Percentiles rank a stretch among this genome's conserved stretches.
Conservation (phyloP, 768 basidiomycete genomes). For the Hygrocybe punicea region DNA sequence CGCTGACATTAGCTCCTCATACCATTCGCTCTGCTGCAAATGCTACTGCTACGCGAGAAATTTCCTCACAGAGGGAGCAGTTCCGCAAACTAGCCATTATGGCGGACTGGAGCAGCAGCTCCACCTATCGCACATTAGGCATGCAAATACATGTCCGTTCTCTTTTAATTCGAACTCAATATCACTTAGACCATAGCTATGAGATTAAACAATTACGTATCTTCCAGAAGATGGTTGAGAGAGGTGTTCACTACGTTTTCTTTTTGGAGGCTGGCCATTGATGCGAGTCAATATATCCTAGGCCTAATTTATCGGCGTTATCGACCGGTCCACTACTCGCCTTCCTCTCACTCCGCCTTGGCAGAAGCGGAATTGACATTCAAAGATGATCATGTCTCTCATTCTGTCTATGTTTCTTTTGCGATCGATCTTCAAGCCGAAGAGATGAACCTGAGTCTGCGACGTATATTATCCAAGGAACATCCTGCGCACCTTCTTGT, state of each 20-base stretch:
- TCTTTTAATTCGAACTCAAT: background rate
- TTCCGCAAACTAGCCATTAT: slow-evolving; percentile 83
- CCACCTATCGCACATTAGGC: slow-evolving; percentile 88
- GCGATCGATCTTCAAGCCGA: slow-evolving; percentile 43
- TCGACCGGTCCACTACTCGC: slow-evolving; percentile 92
- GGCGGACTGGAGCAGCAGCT: slow-evolving; percentile 77
- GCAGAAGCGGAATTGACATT: slow-evolving; percentile 94
- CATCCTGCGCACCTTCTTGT: slow-evolving; percentile 59
- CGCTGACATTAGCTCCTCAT: slow-evolving; percentile 51
- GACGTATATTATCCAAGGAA: slow-evolving; percentile 29
- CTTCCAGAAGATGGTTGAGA: slow-evolving; percentile 85
- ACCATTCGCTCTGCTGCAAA: slow-evolving; percentile 69
- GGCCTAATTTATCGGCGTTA: slow-evolving; percentile 83
- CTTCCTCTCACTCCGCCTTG: slow-evolving; percentile 88
- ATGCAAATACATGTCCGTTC: slow-evolving; percentile 13
- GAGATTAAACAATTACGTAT: slow-evolving; percentile 84
- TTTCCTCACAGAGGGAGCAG: slow-evolving; percentile 72
- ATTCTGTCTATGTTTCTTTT: slow-evolving; percentile 84
- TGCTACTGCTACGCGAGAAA: slow-evolving; percentile 67
- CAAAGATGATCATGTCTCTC: slow-evolving; percentile 82
- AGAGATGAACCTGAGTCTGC: slow-evolving; percentile 24
- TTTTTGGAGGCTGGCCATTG: background rate
- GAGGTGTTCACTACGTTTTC: slow-evolving; percentile 44
- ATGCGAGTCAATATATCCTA: slow-evolving; percentile 23
- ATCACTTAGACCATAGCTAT: slow-evolving; percentile 61